phyloP scores from a whole-genome alignment of 805 yeast species.

The Priceomyces fermenticarens region DNA sequence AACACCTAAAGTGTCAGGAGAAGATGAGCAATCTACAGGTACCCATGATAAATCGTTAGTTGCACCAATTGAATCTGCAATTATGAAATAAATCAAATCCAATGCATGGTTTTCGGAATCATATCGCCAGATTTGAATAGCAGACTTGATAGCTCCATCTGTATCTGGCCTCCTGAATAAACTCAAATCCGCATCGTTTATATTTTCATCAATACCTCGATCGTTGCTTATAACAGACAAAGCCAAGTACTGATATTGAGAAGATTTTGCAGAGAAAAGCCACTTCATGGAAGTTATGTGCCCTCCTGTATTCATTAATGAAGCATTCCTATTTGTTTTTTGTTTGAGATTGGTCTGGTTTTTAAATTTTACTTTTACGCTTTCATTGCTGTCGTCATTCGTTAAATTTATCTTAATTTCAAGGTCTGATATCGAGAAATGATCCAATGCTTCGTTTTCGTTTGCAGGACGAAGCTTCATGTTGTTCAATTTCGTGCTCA shows the following conservation, averaged over 20 bases:
- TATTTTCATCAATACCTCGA: conserved; percentile 15
- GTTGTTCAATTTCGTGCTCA: conserved; percentile 11
- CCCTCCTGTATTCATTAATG: conserved; percentile 49
- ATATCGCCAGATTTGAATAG: conserved; percentile 45
- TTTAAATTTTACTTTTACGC: conserved; percentile 2
- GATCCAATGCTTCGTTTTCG: conserved; percentile 3
- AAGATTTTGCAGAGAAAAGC: conserved; percentile 24
- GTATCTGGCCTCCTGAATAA: conserved; percentile 19
- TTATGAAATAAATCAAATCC: conserved; percentile 21
- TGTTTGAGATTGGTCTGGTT: background rate
- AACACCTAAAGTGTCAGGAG: conserved; percentile 31
- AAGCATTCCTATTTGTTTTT: conserved; percentile 25
- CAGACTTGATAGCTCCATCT: conserved; percentile 23
- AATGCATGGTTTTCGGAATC: conserved; percentile 24
- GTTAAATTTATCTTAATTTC: background rate
- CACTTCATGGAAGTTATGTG: conserved; percentile 53
- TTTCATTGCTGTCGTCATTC: background rate
- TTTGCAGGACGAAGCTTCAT: conserved; percentile 5
- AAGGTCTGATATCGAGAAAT: background rate
- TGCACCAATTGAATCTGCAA: conserved; percentile 43
- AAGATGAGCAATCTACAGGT: conserved; percentile 26
- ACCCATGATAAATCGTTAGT: conserved; percentile 39
- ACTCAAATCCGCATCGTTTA: conserved; percentile 28
- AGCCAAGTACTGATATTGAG: conserved; percentile 43
- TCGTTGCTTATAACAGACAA: conserved; percentile 43